Percentiles rank a stretch among this genome's conserved stretches.
Conservation (phyloP, 1,284 basidiomycete genomes). For the Wolfiporia cocos region DNA sequence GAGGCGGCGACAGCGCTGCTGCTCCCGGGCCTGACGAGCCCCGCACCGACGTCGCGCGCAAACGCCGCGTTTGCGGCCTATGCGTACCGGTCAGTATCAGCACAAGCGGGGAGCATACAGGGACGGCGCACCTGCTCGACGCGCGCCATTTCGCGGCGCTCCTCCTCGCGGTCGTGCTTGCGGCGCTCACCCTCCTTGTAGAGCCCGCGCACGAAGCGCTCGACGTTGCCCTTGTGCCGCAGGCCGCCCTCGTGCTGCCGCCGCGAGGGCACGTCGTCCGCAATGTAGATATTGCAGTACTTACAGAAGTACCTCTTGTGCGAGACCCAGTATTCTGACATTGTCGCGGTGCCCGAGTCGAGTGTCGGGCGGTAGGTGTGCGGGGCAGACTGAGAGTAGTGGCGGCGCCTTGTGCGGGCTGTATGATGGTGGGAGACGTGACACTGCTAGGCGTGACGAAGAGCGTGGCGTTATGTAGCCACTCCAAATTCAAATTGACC, state of each 20-base stretch:
- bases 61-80: slow-evolving; percentile 74
- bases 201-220: slow-evolving; percentile 85
- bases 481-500: no score
- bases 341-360: slow-evolving; percentile 24
- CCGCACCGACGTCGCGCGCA: slow-evolving; percentile 67
- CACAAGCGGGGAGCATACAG: background rate
- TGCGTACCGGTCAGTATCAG: background rate
- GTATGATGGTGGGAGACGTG: no score
- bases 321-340: slow-evolving; percentile 86
- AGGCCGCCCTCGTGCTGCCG: slow-evolving; percentile 91
- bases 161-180: slow-evolving; percentile 82
- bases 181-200: slow-evolving; percentile 92
- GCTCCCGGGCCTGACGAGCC: slow-evolving; percentile 42
- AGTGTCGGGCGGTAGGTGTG: no score
- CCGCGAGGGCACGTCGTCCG: slow-evolving; percentile 90
- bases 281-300: slow-evolving; percentile 88
- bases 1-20: slow-evolving; percentile 32
- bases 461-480: no score
- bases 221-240: slow-evolving; percentile 91
- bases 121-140: slow-evolving; percentile 68
- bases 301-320: slow-evolving; percentile 83
- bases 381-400: no score
- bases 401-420: no score
- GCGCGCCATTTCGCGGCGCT: slow-evolving; percentile 79
- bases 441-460: no score